Evolutionary conservation across 176 grass and related monocot species (phyloP).

Genomic region (Urochloa ruziziensis): DNA sequence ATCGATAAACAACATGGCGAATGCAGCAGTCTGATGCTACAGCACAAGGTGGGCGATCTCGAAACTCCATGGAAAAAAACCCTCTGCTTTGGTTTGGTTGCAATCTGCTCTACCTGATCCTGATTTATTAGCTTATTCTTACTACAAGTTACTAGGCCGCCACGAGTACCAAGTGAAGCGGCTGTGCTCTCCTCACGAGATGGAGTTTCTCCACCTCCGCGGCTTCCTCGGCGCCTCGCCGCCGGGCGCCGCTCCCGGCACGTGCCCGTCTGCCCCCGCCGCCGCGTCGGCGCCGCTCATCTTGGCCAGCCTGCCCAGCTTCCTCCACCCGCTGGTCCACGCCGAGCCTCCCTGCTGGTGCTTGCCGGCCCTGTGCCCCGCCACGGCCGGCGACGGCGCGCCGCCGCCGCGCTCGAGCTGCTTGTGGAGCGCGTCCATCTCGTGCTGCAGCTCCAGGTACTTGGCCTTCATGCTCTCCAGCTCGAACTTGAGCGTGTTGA

Average conservation of each 20-base stretch:
- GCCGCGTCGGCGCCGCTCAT: constrained; percentile 54
- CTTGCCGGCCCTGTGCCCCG: constrained; percentile 24
- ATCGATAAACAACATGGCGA: neutral
- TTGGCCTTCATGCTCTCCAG: constrained; percentile 96
- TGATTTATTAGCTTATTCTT: neutral
- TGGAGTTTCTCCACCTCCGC: constrained; percentile 94
- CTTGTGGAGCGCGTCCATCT: constrained; percentile 85
- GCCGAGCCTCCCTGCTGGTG: constrained; percentile 44
- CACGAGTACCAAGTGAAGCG: neutral
- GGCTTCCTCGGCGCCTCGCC: constrained; percentile 64
- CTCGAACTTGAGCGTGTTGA: constrained; percentile 99
- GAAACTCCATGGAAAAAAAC: neutral
- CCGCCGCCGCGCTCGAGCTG: constrained; percentile 53
- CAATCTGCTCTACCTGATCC: neutral
- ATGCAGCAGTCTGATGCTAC: neutral
- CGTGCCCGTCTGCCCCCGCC: constrained; percentile 36
- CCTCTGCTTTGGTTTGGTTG: neutral
- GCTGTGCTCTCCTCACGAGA: constrained; percentile 47
- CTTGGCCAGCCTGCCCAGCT: constrained; percentile 82
- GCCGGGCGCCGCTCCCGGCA: neutral
- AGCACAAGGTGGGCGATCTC: neutral
- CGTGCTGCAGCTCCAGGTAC: constrained; percentile 95
- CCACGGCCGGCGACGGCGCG: constrained; percentile 24
- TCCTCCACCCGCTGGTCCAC: constrained; percentile 89
- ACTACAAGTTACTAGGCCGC: constrained; percentile 4